phyloP scores from a whole-genome alignment of 257 asterid species.

The Vinca minor region DNA sequence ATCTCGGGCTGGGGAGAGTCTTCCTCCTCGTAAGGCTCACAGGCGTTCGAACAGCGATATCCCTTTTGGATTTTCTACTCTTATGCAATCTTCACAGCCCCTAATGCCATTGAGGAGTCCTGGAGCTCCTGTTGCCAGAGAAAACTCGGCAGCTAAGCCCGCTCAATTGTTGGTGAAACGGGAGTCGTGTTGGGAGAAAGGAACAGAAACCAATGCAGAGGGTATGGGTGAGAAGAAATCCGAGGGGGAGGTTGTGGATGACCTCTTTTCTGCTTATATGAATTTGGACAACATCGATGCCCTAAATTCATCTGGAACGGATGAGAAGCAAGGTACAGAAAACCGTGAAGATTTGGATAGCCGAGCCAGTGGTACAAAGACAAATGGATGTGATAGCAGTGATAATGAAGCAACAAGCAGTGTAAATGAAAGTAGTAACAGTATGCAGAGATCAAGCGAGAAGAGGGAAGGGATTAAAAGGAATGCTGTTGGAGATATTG shows the following conservation, averaged over 20 bases:
- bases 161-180: conserved; percentile 58
- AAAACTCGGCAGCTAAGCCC: conserved; percentile 40
- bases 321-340: conserved; percentile 63
- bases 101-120: conserved; percentile 51
- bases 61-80: conserved; percentile 45
- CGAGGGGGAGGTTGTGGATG: conserved; percentile 55
- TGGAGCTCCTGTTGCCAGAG: conserved; percentile 35
- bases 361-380: conserved; percentile 60
- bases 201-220: conserved; percentile 51
- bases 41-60: conserved; percentile 64
- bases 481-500: conserved; percentile 63
- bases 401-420: conserved; percentile 65
- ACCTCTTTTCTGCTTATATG: conserved; percentile 48
- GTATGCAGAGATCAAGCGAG: conserved; percentile 31
- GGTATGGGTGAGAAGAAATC: conserved; percentile 62
- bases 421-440: conserved; percentile 48
- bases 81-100: conserved; percentile 48
- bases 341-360: conserved; percentile 74
- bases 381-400: conserved; percentile 46
- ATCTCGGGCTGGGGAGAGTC: conserved; percentile 44
- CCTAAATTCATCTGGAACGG: conserved; percentile 60
- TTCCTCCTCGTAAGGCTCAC: conserved; percentile 58
- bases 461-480: conserved; percentile 66
- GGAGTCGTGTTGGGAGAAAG: conserved; percentile 57
- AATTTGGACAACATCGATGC: conserved; percentile 53